Conservation (phyloP, 306 rosid genomes). For the peach (Prunus persica) region DNA sequence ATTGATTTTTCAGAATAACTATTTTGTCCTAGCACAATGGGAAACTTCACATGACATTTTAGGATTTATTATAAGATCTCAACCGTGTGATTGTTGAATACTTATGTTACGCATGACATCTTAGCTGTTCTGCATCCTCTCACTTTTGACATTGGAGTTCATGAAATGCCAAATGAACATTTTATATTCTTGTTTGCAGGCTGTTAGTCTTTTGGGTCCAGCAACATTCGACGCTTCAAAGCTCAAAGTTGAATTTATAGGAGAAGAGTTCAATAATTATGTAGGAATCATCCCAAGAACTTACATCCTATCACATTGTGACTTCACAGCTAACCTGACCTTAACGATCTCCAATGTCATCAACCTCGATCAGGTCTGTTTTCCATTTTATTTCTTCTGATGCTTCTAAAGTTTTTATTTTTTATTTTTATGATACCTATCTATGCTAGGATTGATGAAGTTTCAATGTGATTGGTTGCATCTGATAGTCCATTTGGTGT, state of each 20-base stretch:
- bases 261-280: slow-evolving; percentile 49
- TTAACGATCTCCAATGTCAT: slow-evolving; percentile 88
- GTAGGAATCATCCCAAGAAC: slow-evolving; percentile 82
- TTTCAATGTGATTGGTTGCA: neutral
- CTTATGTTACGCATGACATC: too few relatives aligned
- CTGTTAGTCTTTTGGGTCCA: slow-evolving; percentile 75
- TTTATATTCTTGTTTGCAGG: slow-evolving; percentile 32
- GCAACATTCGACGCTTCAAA: slow-evolving; percentile 86
- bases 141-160: neutral
- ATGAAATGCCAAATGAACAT: neutral
- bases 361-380: slow-evolving; percentile 82
- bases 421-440: too few relatives aligned
- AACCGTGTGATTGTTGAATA: too few relatives aligned
- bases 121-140: neutral
- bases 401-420: neutral
- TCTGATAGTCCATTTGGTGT: neutral
- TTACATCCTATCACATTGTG: slow-evolving; percentile 89
- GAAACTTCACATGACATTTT: too few relatives aligned
- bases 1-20: too few relatives aligned
- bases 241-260: slow-evolving; percentile 67
- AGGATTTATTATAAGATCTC: too few relatives aligned
- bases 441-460: neutral
- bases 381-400: neutral
- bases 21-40: too few relatives aligned
- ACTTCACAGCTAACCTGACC: slow-evolving; percentile 90